Base-by-base conservation (phyloP, 2,329 filamentous ascomycete species). In the Sporothrix euskadiensis region DNA sequence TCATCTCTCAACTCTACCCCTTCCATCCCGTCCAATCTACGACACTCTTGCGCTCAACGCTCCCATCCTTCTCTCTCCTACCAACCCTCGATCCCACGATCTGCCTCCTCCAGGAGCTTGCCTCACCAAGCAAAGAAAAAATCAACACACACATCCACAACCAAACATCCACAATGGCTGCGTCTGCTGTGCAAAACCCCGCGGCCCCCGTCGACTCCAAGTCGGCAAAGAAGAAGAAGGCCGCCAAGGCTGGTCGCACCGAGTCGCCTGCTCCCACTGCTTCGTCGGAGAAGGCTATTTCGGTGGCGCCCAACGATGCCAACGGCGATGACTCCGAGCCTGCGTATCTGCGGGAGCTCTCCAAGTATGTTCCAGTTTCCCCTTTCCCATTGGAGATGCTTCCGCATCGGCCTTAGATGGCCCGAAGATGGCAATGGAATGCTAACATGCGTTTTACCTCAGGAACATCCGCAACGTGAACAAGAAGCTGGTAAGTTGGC, bases 391-490 rank as follows among this genome's bases (percentile, higher is more conserved):
- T n/a, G 14, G n/a, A 56, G 26, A 16, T 30, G 8, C 5, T 22
- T 63, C 22, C 32, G 41, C 32, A 16, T 16, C 66, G 47, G 66
- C 30, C 2, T 26, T 16, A 66, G 32, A 52, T 52, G 12, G 22
- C 65, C 59, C 9, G 65, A 66, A 47, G 47, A 22, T 30, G 9
- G 10, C 44, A 57, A 63, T 69, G 47, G 10, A 54, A n/a, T 71
- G 59, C 68, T 71, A 49, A 59, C 68, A 3, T n/a, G 8, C 41
- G 4, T 49, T 32, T 61, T 61, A 39, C 8, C 41, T 69, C 77
- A 97, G 94, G 87, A 94, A 89, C 82, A 92, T 98, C 78, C 94
- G 95, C 80, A 97, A 96, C 82, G 85, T 96, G 79, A 92, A 90
- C 86, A 98, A 98, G 88, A 98, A 98, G 85, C 90, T 98, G 79